phyloP scores from a whole-genome alignment of 1,284 basidiomycete species.

The Trichosporon ovoides region DNA sequence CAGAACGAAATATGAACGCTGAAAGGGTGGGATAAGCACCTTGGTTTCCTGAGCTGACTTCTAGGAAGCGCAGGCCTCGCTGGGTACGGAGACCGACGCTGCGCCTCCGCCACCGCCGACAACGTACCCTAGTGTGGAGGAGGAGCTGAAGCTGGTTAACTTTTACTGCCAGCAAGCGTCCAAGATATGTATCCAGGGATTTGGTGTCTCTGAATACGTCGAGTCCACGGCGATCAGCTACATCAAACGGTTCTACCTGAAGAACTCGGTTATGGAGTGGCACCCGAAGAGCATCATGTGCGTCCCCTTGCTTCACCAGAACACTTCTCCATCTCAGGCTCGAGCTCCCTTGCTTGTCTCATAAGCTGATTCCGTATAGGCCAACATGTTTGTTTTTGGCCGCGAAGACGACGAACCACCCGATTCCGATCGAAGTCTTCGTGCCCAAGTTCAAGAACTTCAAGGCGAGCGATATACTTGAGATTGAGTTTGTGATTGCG shows the following conservation, averaged over 20 bases:
- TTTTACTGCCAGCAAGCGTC: slow-evolving; percentile 84
- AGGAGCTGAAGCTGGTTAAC: slow-evolving; percentile 82
- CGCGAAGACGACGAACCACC: slow-evolving; percentile 92
- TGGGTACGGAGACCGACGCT: slow-evolving; percentile 18
- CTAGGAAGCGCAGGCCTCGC: slow-evolving; percentile 33
- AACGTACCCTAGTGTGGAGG: slow-evolving; percentile 69
- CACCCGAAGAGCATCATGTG: slow-evolving; percentile 98
- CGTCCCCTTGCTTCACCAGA: slow-evolving; percentile 41
- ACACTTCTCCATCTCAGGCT: neutral
- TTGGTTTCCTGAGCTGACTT: neutral
- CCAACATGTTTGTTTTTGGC: slow-evolving; percentile 91
- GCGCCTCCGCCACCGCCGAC: slow-evolving; percentile 23
- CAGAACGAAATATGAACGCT: slow-evolving; percentile 67
- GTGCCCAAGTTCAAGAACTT: slow-evolving; percentile 74
- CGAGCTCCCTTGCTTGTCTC: neutral
- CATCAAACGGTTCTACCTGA: slow-evolving; percentile 93
- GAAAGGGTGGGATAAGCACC: slow-evolving; percentile 59
- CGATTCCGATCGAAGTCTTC: slow-evolving; percentile 79
- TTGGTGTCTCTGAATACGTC: slow-evolving; percentile 83
- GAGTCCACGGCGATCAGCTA: slow-evolving; percentile 88
- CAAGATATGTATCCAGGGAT: slow-evolving; percentile 68
- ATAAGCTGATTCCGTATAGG: slow-evolving; percentile 54
- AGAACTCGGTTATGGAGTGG: slow-evolving; percentile 98
- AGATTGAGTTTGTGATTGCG: slow-evolving; percentile 89
- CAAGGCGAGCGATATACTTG: slow-evolving; percentile 71